These are phyloP conservation scores for Fragilaria crotonensis DNA, from an alignment of 108 stramenopile species.

Conservation along the genomic window DNA sequence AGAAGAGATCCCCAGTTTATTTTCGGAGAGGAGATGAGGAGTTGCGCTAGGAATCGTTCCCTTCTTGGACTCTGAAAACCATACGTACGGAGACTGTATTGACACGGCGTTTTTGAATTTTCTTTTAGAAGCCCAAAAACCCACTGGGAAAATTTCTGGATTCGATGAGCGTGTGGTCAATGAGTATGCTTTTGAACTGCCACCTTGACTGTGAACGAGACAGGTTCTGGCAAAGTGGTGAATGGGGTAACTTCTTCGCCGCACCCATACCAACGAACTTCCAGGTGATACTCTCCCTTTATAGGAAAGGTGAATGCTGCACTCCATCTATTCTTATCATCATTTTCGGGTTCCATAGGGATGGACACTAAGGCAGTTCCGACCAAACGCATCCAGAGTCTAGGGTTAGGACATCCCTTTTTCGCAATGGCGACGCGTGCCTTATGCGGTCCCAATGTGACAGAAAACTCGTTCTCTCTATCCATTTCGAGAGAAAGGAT, in stretches of 20 bases:
- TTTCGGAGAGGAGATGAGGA: neutral
- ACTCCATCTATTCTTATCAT: conserved; percentile 11
- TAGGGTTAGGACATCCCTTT: conserved; percentile 12
- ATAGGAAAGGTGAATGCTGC: conserved; percentile 26
- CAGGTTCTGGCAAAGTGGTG: neutral
- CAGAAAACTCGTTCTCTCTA: neutral
- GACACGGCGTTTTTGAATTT: conserved; percentile 3
- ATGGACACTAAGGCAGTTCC: conserved; percentile 25
- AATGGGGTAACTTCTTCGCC: neutral
- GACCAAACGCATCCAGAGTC: conserved; percentile 21
- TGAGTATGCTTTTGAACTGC: neutral
- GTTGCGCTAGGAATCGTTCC: neutral
- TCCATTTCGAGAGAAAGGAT: conserved; percentile 9
- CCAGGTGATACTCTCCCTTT: conserved; percentile 17
- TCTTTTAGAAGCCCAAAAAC: conserved; percentile 8
- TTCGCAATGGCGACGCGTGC: neutral
- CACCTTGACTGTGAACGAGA: neutral
- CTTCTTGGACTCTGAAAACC: neutral
- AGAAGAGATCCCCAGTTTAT: neutral
- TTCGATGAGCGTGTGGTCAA: neutral
- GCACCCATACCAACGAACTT: conserved; percentile 25
- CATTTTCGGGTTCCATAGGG: conserved; percentile 2
- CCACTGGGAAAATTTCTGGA: neutral
- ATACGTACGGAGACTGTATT: conserved; percentile 2
- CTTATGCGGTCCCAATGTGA: conserved; percentile 12